Conservation (phyloP, 73 alveolate species). For the Blepharisma stoltei region DNA sequence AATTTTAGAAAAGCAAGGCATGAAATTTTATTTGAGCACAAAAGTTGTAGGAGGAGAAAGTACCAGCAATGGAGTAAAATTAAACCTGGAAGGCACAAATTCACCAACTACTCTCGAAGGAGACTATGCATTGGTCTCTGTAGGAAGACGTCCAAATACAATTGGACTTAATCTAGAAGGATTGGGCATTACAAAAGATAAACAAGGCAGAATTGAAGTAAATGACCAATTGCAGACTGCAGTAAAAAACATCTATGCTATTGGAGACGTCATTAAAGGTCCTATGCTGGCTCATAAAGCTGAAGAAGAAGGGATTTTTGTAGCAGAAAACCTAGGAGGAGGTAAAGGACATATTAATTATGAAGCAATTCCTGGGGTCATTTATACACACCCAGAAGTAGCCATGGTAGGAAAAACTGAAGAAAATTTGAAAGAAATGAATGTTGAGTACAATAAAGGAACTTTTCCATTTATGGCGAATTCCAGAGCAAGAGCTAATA, state of each 20-base stretch:
- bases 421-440: conserved; percentile 78
- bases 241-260: conserved; percentile 64
- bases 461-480: conserved; percentile 92
- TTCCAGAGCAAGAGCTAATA: conserved; percentile 91
- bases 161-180: conserved; percentile 69
- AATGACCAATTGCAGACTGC: conserved; percentile 42
- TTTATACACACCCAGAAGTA: conserved; percentile 90
- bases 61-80: conserved; percentile 55
- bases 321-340: conserved; percentile 76
- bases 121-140: conserved; percentile 77
- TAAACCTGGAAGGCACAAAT: conserved; percentile 39
- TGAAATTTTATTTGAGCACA: conserved; percentile 78
- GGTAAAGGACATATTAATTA: conserved; percentile 88
- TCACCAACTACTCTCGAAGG: conserved; percentile 42
- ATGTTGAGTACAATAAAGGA: conserved; percentile 81
- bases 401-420: conserved; percentile 96
- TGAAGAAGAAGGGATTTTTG: conserved; percentile 94
- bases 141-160: conserved; percentile 89
- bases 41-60: conserved; percentile 78
- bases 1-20: conserved; percentile 88
- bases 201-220: conserved; percentile 47
- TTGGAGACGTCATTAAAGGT: conserved; percentile 89
- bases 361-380: conserved; percentile 88
- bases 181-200: conserved; percentile 68
- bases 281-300: conserved; percentile 95